Evolutionary conservation across 495 filamentous ascomycete genomes (phyloP).

Genomic region (Alectoria sarmentosa): DNA sequence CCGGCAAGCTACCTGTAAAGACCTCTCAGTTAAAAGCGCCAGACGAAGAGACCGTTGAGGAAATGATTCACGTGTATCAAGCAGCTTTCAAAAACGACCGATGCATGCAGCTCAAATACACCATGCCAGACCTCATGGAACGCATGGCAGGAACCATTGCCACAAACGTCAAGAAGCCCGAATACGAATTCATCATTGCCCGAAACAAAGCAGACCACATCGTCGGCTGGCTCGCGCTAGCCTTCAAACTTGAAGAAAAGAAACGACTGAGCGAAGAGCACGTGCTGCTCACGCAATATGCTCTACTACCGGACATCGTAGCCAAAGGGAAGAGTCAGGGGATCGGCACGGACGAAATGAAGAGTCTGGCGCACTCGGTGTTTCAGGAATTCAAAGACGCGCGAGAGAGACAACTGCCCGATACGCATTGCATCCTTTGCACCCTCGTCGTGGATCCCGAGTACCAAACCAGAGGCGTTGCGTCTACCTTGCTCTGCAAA

Average conservation of each 20-base stretch:
- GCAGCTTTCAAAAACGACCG: not conserved
- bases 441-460: not conserved
- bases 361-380: not conserved
- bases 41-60: not conserved
- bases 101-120: not conserved
- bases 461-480: not conserved
- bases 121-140: not conserved
- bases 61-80: not conserved
- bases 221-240: not conserved
- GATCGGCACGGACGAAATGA: not conserved
- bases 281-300: not conserved
- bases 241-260: not conserved
- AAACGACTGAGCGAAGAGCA: not conserved
- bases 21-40: not conserved
- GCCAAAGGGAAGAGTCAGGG: not conserved
- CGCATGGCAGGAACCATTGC: not conserved
- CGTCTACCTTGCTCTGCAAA: not conserved
- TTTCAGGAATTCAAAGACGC: not conserved
- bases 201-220: not conserved
- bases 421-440: not conserved
- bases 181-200: not conserved
- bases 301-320: not conserved
- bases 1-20: not conserved
- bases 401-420: not conserved
- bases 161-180: not conserved